phyloP scores from a whole-genome alignment of 1,284 basidiomycete species.

The Athelia sp. region DNA sequence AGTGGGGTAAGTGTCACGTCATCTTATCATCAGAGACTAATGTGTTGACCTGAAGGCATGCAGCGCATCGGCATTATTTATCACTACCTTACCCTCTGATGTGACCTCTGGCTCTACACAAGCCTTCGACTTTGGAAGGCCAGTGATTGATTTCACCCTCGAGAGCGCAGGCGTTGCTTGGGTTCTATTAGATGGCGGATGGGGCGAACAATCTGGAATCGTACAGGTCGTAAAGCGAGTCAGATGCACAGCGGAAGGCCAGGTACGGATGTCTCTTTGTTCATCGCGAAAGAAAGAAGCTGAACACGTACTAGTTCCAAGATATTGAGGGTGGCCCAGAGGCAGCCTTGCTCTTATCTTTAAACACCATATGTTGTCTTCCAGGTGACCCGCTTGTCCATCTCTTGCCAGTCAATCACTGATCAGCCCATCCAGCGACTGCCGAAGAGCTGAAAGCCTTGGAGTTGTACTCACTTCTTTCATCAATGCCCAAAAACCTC shows the following conservation, averaged over 20 bases:
- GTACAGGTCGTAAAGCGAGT: not conserved
- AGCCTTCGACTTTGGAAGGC: constrained; percentile 49
- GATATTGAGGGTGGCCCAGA: constrained; percentile 15
- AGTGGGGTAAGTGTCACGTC: constrained; percentile 24
- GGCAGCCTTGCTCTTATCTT: constrained; percentile 24
- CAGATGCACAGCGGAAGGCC: not conserved
- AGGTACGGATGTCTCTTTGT: not conserved
- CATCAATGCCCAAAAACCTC: constrained; percentile 61
- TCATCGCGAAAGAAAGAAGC: not conserved
- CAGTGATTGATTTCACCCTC: constrained; percentile 57
- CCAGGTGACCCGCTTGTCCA: constrained; percentile 27
- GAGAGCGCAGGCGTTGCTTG: constrained; percentile 35
- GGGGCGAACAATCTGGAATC: constrained; percentile 13
- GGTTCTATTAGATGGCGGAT: constrained; percentile 46
- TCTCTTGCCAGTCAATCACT: not conserved
- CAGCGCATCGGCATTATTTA: constrained; percentile 69
- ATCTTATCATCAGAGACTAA: not conserved
- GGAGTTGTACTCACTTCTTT: constrained; percentile 57
- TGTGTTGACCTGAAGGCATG: constrained; percentile 3
- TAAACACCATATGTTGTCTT: constrained; percentile 35
- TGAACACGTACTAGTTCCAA: constrained; percentile 23
- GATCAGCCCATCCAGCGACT: constrained; percentile 28
- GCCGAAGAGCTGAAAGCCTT: constrained; percentile 43
- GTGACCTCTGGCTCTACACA: constrained; percentile 16
- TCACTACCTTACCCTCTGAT: constrained; percentile 32